Percentiles rank a stretch among this genome's conserved stretches.
Evolutionary conservation across 2,329 filamentous ascomycete genomes (phyloP).

Genomic region (Aspergillus sp.): DNA sequence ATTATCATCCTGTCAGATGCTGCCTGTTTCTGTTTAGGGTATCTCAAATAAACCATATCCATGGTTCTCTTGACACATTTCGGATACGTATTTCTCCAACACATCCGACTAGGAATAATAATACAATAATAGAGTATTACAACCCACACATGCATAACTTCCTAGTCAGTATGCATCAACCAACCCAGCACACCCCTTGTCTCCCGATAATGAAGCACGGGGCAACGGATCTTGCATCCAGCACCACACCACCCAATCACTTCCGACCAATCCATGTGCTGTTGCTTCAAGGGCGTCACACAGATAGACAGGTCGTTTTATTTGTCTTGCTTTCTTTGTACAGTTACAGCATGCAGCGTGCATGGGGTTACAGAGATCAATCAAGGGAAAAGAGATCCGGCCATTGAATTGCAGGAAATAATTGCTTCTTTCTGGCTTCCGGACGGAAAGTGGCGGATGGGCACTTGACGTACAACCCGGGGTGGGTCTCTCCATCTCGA

Average conservation of each 20-base stretch:
- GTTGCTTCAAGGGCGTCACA: too few species aligned
- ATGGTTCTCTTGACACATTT: too few species aligned
- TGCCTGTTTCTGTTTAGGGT: too few species aligned
- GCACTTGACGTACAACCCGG: background rate
- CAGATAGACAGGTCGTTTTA: too few species aligned
- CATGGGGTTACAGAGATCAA: background rate
- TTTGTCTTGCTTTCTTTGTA: background rate
- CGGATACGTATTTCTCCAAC: too few species aligned
- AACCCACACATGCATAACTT: background rate
- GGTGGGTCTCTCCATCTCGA: background rate
- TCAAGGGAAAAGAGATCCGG: slow-evolving; percentile 2
- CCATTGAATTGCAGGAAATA: background rate
- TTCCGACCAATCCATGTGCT: too few species aligned
- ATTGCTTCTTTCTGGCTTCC: background rate
- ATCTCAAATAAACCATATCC: too few species aligned
- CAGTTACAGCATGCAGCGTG: background rate
- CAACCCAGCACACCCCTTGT: slow-evolving; percentile 2
- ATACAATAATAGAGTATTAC: background rate
- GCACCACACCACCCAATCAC: background rate
- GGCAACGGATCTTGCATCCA: slow-evolving; percentile 16
- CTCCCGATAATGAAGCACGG: slow-evolving; percentile 10
- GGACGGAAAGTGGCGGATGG: background rate
- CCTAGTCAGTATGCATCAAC: background rate
- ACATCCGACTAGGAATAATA: too few species aligned
- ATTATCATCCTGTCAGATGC: too few species aligned